phyloP scores from a whole-genome alignment of 2,329 filamentous ascomycete species.

The Paecilomyces niveus region DNA sequence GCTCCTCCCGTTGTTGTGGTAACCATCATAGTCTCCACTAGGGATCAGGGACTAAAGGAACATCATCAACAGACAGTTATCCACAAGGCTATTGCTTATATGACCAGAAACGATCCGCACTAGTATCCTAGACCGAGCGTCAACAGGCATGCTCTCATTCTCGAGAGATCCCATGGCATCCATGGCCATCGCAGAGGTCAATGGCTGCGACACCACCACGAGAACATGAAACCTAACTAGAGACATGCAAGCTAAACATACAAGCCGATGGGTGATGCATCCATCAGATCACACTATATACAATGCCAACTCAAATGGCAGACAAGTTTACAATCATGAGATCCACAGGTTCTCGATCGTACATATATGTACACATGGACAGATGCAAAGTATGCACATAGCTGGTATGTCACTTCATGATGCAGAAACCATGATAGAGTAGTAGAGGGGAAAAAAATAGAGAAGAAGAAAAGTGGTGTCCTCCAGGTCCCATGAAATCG shows the following conservation, averaged over 20 bases:
- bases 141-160: too few species aligned
- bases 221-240: neutral
- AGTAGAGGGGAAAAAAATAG: neutral
- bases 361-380: neutral
- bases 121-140: too few species aligned
- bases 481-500: neutral
- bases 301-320: neutral
- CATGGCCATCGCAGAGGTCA: too few species aligned
- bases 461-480: neutral
- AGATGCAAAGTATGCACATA: neutral
- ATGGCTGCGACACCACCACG: too few species aligned
- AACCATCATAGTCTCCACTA: neutral
- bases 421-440: neutral
- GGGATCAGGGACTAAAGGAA: neutral
- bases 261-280: too few species aligned
- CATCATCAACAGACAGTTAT: too few species aligned
- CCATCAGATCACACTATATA: neutral
- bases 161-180: too few species aligned
- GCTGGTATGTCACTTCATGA: neutral
- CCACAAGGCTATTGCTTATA: too few species aligned
- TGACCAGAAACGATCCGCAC: too few species aligned
- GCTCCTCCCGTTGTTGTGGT: neutral
- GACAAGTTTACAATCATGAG: neutral
- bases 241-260: neutral
- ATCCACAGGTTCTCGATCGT: neutral